Conservation (phyloP, 805 yeast species). For the Zygoascus bituminiphila region DNA sequence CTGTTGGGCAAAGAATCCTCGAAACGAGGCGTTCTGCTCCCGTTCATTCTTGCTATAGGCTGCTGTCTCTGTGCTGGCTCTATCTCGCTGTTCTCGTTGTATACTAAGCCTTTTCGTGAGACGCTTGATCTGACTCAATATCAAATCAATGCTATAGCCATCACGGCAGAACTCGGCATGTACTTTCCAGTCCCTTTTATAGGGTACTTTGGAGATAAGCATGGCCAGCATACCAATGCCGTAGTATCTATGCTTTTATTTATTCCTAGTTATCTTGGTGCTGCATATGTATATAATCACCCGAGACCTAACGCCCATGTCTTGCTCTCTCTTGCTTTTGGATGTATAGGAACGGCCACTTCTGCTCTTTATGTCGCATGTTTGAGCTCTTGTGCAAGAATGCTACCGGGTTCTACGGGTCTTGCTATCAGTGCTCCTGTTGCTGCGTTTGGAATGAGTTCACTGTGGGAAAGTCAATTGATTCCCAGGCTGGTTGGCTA, state of each 20-base stretch:
- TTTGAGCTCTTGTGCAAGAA: constrained; percentile 68
- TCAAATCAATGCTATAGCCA: constrained; percentile 64
- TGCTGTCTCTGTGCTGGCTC: constrained; percentile 59
- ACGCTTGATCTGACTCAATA: constrained; percentile 56
- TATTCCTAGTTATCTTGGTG: constrained; percentile 57
- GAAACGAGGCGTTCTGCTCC: neutral
- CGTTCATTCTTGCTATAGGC: constrained; percentile 5
- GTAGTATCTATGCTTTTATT: constrained; percentile 51
- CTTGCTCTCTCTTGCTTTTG: constrained; percentile 19
- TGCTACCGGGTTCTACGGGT: constrained; percentile 70
- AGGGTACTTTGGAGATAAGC: constrained; percentile 78
- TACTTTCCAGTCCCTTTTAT: constrained; percentile 74
- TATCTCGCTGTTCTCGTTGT: constrained; percentile 72
- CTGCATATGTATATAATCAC: constrained; percentile 32
- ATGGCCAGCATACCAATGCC: constrained; percentile 70
- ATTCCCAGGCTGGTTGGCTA: constrained; percentile 29
- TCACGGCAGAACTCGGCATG: constrained; percentile 69
- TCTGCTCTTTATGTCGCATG: constrained; percentile 31
- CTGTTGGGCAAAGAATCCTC: constrained; percentile 3
- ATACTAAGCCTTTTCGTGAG: constrained; percentile 57
- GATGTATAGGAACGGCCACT: constrained; percentile 32
- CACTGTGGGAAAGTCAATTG: constrained; percentile 64
- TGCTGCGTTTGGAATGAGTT: constrained; percentile 75
- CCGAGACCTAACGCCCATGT: constrained; percentile 15
- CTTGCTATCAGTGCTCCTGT: constrained; percentile 84